Evolutionary conservation across 106 monocot genomes (phyloP).

Genomic region (Dendrobium chrysotoxum): DNA sequence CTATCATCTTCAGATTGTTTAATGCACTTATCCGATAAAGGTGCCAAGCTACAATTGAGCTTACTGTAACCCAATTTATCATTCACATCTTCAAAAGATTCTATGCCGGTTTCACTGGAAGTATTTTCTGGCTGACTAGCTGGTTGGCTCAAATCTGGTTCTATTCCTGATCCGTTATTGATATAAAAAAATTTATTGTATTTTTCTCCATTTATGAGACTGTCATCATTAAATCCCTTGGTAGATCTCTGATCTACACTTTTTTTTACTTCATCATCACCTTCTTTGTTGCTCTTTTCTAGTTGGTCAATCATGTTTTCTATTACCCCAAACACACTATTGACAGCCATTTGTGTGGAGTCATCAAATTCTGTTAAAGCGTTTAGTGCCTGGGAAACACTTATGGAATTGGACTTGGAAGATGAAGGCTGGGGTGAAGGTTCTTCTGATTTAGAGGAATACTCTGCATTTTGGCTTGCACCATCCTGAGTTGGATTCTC

Average conservation of each 20-base stretch:
- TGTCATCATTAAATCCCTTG: background rate
- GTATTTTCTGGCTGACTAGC: slow-evolving; percentile 9
- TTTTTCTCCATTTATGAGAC: slow-evolving; percentile 8
- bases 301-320: slow-evolving; percentile 95
- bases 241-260: slow-evolving; percentile 15
- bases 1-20: slow-evolving; percentile 7
- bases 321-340: slow-evolving; percentile 92
- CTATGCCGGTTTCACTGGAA: slow-evolving; percentile 8
- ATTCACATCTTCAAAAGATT: slow-evolving; percentile 1
- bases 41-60: slow-evolving; percentile 1
- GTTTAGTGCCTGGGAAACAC: slow-evolving; percentile 78
- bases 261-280: slow-evolving; percentile 14
- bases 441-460: slow-evolving; percentile 33
- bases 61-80: slow-evolving; percentile 11
- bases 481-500: slow-evolving; percentile 25
- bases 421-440: slow-evolving; percentile 13
- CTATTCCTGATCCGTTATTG: slow-evolving; percentile 8
- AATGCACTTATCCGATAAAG: slow-evolving; percentile 15
- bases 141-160: slow-evolving; percentile 7
- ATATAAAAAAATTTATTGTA: slow-evolving; percentile 8
- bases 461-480: slow-evolving; percentile 29
- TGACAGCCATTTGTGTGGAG: slow-evolving; percentile 95
- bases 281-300: slow-evolving; percentile 54
- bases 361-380: slow-evolving; percentile 94
- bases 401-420: slow-evolving; percentile 35